phyloP scores from a whole-genome alignment of 2,329 filamentous ascomycete species.

The Mycosphaerella sp. region DNA sequence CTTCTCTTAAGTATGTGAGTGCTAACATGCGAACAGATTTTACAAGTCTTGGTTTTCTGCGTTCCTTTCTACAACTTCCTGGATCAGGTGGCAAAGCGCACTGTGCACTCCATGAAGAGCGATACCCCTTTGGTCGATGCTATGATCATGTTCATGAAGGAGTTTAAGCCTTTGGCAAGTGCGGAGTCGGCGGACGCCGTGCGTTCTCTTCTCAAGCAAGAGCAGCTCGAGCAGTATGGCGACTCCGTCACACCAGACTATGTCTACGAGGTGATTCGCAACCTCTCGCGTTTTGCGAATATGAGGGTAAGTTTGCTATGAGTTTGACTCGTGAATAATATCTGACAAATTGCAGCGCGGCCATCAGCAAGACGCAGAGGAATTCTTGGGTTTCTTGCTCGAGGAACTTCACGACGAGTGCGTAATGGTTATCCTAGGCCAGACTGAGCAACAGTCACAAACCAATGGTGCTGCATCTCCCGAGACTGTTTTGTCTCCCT shows the following conservation, averaged over 20 bases:
- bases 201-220: constrained; percentile 65
- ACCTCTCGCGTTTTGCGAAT: constrained; percentile 78
- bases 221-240: constrained; percentile 83
- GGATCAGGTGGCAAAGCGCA: constrained; percentile 75
- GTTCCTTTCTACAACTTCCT: constrained; percentile 91
- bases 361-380: constrained; percentile 95
- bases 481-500: constrained; percentile 37
- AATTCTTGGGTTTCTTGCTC: constrained; percentile 88
- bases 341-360: constrained; percentile 57
- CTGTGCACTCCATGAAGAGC: constrained; percentile 87
- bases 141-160: constrained; percentile 94
- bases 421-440: constrained; percentile 57
- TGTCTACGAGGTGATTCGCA: constrained; percentile 86
- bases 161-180: constrained; percentile 82
- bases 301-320: constrained; percentile 64
- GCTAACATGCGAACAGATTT: constrained; percentile 53
- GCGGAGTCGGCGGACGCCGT: constrained; percentile 68
- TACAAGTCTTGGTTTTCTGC: constrained; percentile 93
- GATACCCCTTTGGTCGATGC: constrained; percentile 90
- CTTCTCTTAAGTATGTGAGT: background rate
- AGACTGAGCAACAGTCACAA: constrained; percentile 29
- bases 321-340: background rate
- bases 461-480: constrained; percentile 37
- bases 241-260: constrained; percentile 90
- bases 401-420: constrained; percentile 94